Percentiles rank a stretch among this genome's conserved stretches.
phyloP scores from a whole-genome alignment of 2,329 filamentous ascomycete genomes.

The Xylariaceae sp. region DNA sequence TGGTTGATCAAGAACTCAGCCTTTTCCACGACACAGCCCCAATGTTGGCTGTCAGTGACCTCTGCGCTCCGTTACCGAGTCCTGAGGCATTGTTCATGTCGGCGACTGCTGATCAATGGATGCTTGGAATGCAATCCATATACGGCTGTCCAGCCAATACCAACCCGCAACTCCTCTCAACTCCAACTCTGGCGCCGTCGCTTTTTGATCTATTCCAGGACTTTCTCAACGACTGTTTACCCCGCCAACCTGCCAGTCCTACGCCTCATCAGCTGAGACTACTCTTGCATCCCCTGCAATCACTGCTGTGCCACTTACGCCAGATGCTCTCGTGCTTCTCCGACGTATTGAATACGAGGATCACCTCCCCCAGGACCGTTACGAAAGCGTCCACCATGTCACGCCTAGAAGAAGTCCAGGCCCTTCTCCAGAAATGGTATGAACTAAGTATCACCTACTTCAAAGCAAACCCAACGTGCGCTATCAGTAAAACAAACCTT shows the following conservation, averaged over 20 bases:
- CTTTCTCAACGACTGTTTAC: slow-evolving; percentile 63
- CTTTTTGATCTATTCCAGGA: slow-evolving; percentile 65
- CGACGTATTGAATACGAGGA: slow-evolving; percentile 47
- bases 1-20: slow-evolving; percentile 70
- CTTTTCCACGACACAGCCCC: slow-evolving; percentile 64
- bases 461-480: slow-evolving; percentile 55
- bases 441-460: slow-evolving; percentile 57
- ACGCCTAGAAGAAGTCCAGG: slow-evolving; percentile 63
- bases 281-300: slow-evolving; percentile 66
- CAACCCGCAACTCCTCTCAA: slow-evolving; percentile 50
- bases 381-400: slow-evolving; percentile 59
- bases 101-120: slow-evolving; percentile 57
- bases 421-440: slow-evolving; percentile 64
- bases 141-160: slow-evolving; percentile 51
- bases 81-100: slow-evolving; percentile 63
- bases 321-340: slow-evolving; percentile 66
- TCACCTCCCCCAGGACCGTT: slow-evolving; percentile 42
- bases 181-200: slow-evolving; percentile 53
- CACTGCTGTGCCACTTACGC: slow-evolving; percentile 60
- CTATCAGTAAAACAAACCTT: slow-evolving; percentile 62
- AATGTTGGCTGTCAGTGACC: slow-evolving; percentile 63
- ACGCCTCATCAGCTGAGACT: slow-evolving; percentile 61
- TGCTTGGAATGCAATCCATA: slow-evolving; percentile 55
- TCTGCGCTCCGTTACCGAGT: slow-evolving; percentile 61
- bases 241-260: slow-evolving; percentile 42